Conservation (phyloP, 768 basidiomycete species). For the Leccinum sublutescens region DNA sequence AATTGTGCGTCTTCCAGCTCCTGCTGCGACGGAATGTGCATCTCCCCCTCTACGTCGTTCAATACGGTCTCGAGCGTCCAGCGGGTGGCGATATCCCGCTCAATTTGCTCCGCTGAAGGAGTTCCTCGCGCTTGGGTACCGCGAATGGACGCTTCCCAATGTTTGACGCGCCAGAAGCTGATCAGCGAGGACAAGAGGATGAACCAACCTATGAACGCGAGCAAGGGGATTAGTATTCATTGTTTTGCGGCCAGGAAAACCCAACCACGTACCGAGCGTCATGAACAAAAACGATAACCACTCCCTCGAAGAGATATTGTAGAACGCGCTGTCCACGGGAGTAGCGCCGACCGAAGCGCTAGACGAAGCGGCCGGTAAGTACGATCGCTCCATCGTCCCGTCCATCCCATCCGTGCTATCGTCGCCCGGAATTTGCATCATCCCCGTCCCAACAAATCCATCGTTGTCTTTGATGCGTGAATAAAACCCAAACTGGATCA, state of each 20-base stretch:
- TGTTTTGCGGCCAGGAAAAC: background rate
- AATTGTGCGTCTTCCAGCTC: conserved; percentile 46
- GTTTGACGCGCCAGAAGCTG: conserved; percentile 80
- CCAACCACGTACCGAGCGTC: conserved; percentile 60
- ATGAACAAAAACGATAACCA: conserved; percentile 93
- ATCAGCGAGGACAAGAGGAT: conserved; percentile 80
- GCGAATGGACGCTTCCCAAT: conserved; percentile 75
- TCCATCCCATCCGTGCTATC: conserved; percentile 18
- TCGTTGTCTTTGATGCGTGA: conserved; percentile 41
- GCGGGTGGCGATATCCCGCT: conserved; percentile 50
- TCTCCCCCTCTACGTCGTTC: conserved; percentile 34
- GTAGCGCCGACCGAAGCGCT: conserved; percentile 9
- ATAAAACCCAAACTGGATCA: conserved; percentile 90
- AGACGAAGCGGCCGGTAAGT: conserved; percentile 23
- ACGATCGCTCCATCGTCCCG: conserved; percentile 18
- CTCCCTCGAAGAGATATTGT: conserved; percentile 60
- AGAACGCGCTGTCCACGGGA: conserved; percentile 12
- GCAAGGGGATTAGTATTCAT: background rate
- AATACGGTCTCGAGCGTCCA: conserved; percentile 53
- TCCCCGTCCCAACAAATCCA: conserved; percentile 23
- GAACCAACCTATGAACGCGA: conserved; percentile 74
- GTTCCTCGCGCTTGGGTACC: conserved; percentile 31
- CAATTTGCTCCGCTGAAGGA: conserved; percentile 41
- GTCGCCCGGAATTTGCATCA: conserved; percentile 18
- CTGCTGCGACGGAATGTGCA: conserved; percentile 27